Evolutionary conservation across 2,329 filamentous ascomycete genomes (phyloP).

Genomic region (Fusarium stilboides): DNA sequence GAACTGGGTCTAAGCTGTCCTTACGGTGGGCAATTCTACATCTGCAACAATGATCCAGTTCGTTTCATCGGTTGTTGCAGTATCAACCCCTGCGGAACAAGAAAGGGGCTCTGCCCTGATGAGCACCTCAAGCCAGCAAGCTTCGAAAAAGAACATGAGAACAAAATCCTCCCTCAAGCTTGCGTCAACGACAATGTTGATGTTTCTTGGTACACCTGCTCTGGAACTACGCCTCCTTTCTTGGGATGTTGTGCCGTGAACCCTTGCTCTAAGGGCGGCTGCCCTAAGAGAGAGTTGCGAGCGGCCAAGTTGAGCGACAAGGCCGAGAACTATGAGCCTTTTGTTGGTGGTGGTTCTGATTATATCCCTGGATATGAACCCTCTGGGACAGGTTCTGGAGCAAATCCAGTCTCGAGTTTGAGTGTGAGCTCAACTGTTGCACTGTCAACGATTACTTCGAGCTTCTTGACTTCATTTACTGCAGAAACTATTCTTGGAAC

Average conservation of each 20-base stretch:
- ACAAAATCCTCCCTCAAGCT: conserved; percentile 51
- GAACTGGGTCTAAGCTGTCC: conserved; percentile 53
- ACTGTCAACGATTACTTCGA: background rate
- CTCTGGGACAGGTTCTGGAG: fast-evolving
- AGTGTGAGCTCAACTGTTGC: background rate
- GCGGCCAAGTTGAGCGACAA: conserved; percentile 38
- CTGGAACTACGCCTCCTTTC: conserved; percentile 51
- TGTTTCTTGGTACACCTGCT: conserved; percentile 56
- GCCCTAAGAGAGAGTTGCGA: conserved; percentile 26
- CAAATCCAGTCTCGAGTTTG: background rate
- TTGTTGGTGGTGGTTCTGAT: background rate
- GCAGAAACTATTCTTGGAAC: background rate
- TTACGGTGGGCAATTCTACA: conserved; percentile 54
- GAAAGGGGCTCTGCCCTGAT: conserved; percentile 41
- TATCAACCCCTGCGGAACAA: conserved; percentile 52
- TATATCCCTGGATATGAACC: background rate
- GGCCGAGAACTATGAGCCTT: background rate
- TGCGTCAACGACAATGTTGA: conserved; percentile 47
- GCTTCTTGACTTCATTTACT: background rate
- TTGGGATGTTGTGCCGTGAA: conserved; percentile 57
- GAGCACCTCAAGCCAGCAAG: conserved; percentile 45
- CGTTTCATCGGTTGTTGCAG: conserved; percentile 61
- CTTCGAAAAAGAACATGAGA: conserved; percentile 49
- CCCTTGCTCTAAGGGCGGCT: conserved; percentile 37
- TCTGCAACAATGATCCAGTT: conserved; percentile 51